These are phyloP conservation scores for Claviceps capensis DNA, from an alignment of 2,329 filamentous ascomycete genomes.

Conservation along the genomic window DNA sequence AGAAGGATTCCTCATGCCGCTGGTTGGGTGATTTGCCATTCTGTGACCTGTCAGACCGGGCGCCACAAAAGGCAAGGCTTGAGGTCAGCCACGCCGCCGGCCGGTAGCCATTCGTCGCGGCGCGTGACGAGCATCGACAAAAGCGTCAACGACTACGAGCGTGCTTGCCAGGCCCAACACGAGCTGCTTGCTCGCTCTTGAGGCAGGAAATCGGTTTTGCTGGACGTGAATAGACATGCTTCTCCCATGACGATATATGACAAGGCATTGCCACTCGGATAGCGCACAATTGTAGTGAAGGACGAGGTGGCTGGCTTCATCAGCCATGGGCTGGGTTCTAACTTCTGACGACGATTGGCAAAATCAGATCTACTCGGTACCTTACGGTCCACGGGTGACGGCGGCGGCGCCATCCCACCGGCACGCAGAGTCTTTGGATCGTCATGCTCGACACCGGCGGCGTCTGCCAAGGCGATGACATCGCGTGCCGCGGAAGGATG, in stretches of 20 bases:
- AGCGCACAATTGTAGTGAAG: background rate
- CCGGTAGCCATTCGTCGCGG: background rate
- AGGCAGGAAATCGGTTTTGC: background rate
- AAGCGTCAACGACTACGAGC: background rate
- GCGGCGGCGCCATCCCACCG: conserved; percentile 1
- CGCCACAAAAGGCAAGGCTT: conserved; percentile 3
- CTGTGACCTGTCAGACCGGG: background rate
- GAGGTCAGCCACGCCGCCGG: background rate
- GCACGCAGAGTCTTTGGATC: background rate
- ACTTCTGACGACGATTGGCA: background rate
- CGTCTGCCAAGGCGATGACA: background rate
- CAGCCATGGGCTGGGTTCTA: background rate
- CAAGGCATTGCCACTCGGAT: background rate
- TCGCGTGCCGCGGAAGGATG: background rate
- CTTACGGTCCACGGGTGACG: no score
- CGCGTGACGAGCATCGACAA: background rate
- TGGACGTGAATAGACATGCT: background rate
- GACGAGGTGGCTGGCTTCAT: background rate
- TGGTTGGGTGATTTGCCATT: conserved; percentile 3
- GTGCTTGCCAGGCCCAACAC: no score
- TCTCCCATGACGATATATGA: background rate
- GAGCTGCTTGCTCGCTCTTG: background rate
- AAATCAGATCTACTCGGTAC: background rate
- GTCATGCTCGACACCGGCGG: background rate
- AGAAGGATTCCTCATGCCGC: conserved; percentile 6